Conservation (phyloP, 2,329 filamentous ascomycete species). For the Fusarium floridanum region DNA sequence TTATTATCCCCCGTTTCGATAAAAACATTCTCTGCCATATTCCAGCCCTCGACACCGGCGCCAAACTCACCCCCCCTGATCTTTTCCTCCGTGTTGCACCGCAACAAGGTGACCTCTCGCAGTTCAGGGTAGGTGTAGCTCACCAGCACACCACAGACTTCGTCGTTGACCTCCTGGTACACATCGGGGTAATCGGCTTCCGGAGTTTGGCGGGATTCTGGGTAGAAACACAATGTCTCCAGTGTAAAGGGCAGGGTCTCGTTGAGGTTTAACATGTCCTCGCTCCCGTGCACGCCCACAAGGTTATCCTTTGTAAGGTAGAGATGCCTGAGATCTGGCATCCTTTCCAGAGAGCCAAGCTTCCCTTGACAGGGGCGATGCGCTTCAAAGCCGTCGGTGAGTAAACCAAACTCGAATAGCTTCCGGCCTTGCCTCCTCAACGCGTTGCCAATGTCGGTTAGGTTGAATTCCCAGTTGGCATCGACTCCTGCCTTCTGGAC, state of each 20-base stretch:
- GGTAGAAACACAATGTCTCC: neutral
- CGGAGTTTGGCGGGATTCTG: neutral
- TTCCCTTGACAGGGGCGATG: neutral
- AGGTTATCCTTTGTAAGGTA: neutral
- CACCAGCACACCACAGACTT: neutral
- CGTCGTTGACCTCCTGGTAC: neutral
- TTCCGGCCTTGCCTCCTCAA: neutral
- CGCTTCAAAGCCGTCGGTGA: neutral
- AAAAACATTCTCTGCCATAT: neutral
- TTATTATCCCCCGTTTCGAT: neutral
- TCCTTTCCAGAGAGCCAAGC: neutral
- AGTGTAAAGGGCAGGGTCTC: conserved; percentile 6
- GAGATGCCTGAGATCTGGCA: neutral
- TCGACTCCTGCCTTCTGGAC: neutral
- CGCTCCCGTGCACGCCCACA: neutral
- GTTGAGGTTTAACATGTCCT: neutral
- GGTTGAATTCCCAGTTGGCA: neutral
- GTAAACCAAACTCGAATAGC: neutral
- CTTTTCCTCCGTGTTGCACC: neutral
- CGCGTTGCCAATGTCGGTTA: neutral
- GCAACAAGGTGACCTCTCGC: neutral
- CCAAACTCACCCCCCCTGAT: neutral
- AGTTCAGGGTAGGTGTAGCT: neutral
- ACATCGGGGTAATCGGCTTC: neutral
- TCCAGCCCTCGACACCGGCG: neutral